Percentiles rank a stretch among this genome's conserved stretches.
Conservation (phyloP, 371 early-diverging fungal species). For the Synchytrium microbalum region DNA sequence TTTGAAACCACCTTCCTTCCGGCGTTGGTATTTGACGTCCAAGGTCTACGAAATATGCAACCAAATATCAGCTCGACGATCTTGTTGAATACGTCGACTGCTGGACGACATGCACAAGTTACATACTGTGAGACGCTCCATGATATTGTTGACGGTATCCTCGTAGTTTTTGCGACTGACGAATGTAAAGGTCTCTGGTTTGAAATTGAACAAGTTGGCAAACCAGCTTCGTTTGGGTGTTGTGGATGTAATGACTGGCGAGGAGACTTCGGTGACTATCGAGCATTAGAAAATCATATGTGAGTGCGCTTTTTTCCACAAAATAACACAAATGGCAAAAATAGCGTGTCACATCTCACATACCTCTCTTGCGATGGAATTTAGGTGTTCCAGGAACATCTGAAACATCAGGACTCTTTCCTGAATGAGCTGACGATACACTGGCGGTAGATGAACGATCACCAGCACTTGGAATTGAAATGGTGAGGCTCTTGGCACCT, state of each 20-base stretch:
- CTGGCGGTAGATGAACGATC: no score
- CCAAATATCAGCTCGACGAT: no score
- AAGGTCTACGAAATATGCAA: conserved; percentile 7
- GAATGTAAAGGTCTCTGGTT: conserved; percentile 23
- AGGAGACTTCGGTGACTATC: conserved; percentile 11
- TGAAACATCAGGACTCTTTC: no score
- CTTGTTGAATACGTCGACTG: not conserved
- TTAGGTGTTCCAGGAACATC: conserved; percentile 29
- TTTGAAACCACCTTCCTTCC: conserved; percentile 31
- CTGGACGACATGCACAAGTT: not conserved
- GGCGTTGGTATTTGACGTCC: conserved; percentile 21
- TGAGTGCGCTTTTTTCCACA: not conserved
- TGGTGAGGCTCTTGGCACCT: no score
- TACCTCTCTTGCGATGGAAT: conserved; percentile 29
- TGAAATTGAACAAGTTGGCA: conserved; percentile 29
- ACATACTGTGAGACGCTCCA: conserved; percentile 1
- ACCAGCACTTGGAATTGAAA: no score
- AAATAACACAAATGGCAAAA: not conserved
- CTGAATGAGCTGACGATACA: no score
- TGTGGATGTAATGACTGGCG: conserved; percentile 18
- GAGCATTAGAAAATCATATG: not conserved
- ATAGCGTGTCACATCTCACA: no score
- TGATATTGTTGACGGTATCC: conserved; percentile 4
- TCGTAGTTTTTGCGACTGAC: not conserved
- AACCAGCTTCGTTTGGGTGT: conserved; percentile 36